These are phyloP conservation scores for Oxalis stricta DNA, from an alignment of 441 rosid species.

Conservation along the genomic window DNA sequence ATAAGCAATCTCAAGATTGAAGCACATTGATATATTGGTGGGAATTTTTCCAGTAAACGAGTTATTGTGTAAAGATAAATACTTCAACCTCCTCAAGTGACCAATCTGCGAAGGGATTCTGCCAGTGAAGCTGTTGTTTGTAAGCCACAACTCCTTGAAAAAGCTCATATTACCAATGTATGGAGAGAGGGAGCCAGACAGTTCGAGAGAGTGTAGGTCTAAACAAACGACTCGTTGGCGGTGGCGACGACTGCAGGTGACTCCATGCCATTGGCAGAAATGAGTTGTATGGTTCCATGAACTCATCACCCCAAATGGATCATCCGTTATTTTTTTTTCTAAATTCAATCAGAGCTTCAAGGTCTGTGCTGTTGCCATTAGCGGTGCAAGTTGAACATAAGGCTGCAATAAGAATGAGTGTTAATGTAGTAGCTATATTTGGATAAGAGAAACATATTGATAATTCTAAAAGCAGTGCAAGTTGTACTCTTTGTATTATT, in stretches of 20 bases:
- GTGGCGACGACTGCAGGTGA: not conserved
- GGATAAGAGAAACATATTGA: too few species aligned
- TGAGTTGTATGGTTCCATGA: not conserved
- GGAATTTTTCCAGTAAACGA: conserved; percentile 8
- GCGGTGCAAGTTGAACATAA: not conserved
- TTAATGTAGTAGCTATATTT: too few species aligned
- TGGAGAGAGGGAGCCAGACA: conserved; percentile 8
- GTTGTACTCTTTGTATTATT: too few species aligned
- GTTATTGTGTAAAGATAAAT: not conserved
- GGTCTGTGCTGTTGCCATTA: not conserved
- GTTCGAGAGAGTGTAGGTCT: not conserved
- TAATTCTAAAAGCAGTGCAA: too few species aligned
- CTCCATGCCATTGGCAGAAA: conserved; percentile 5
- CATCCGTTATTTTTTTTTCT: not conserved
- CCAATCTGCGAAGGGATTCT: conserved; percentile 5
- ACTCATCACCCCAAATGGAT: not conserved
- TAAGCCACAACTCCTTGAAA: not conserved
- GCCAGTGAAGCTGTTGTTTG: not conserved
- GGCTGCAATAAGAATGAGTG: not conserved
- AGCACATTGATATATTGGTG: not conserved
- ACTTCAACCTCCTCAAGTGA: not conserved
- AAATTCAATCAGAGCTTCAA: not conserved
- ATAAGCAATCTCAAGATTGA: fast-evolving
- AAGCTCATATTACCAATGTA: conserved; percentile 15
- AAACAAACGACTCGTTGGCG: conserved; percentile 4